A percentile compares a stretch with the other conserved stretches of the same genome.
phyloP scores from a whole-genome alignment of 208 protist species.

The Borovskyia barvae region DNA sequence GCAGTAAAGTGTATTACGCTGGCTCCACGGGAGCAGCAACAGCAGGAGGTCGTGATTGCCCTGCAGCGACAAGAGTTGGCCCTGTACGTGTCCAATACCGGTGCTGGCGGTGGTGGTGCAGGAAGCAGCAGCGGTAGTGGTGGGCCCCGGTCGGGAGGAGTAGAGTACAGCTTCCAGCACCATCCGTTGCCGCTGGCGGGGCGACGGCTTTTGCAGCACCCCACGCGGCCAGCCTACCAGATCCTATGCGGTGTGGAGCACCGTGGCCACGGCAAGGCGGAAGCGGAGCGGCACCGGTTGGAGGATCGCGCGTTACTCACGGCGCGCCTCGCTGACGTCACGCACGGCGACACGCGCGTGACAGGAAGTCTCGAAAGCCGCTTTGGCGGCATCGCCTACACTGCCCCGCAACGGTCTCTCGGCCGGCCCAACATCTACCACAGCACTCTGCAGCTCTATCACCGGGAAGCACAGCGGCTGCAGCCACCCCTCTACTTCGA shows the following conservation, averaged over 20 bases:
- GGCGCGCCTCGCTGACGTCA: not conserved
- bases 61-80: constrained; percentile 58
- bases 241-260: constrained; percentile 66
- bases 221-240: constrained; percentile 55
- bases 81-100: constrained; percentile 52
- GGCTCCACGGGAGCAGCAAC: constrained; percentile 18
- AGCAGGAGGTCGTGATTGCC: constrained; percentile 62
- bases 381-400: constrained; percentile 25
- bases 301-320: constrained; percentile 23
- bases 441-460: constrained; percentile 78
- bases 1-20: constrained; percentile 13
- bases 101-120: not conserved
- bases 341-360: not conserved
- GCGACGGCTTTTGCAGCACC: constrained; percentile 64
- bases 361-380: constrained; percentile 1
- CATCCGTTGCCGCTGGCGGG: constrained; percentile 61
- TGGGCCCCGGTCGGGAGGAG: constrained; percentile 19
- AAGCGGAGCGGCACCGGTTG: constrained; percentile 26
- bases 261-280: constrained; percentile 42
- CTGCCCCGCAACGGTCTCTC: constrained; percentile 50
- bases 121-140: not conserved
- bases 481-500: constrained; percentile 65
- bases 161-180: constrained; percentile 75
- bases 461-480: constrained; percentile 49
- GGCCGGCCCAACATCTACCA: constrained; percentile 55